Conservation (phyloP, 768 basidiomycete species). For the Mycena polygramma region DNA sequence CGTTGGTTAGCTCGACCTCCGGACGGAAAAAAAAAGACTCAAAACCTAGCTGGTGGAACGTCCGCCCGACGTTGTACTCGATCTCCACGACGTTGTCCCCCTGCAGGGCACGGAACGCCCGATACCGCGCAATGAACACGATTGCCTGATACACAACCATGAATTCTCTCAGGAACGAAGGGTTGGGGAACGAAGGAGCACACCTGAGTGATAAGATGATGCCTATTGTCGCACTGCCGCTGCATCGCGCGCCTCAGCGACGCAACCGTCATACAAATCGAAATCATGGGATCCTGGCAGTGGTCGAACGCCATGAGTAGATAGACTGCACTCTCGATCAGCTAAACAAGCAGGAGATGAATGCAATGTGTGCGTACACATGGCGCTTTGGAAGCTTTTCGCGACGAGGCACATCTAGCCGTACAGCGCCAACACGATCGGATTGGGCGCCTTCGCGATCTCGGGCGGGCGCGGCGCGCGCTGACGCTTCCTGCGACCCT, state of each 20-base stretch:
- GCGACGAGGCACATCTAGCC: slow-evolving; percentile 88
- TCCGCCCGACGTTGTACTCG: slow-evolving; percentile 93
- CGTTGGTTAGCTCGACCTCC: too few relatives aligned
- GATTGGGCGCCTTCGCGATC: slow-evolving; percentile 78
- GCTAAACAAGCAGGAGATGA: not conserved
- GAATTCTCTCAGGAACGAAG: not conserved
- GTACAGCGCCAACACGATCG: slow-evolving; percentile 79
- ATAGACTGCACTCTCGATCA: slow-evolving; percentile 71
- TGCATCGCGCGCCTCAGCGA: slow-evolving; percentile 94
- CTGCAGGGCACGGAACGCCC: slow-evolving; percentile 67
- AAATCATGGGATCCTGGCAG: slow-evolving; percentile 88
- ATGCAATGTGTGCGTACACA: slow-evolving; percentile 87
- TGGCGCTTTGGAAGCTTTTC: slow-evolving; percentile 90
- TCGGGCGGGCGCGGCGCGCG: slow-evolving; percentile 41
- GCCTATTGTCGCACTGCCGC: slow-evolving; percentile 93
- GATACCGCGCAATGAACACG: slow-evolving; percentile 88
- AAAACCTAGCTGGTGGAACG: slow-evolving; percentile 92
- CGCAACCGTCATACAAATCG: slow-evolving; percentile 84
- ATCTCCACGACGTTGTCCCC: slow-evolving; percentile 74
- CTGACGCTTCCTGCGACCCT: slow-evolving; percentile 13
- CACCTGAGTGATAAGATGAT: slow-evolving; percentile 84
- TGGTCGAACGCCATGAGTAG: slow-evolving; percentile 90
- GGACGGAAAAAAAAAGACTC: too few relatives aligned
- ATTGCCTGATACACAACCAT: slow-evolving; percentile 52
- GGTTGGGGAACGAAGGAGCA: not conserved